phyloP scores from a whole-genome alignment of 1,284 basidiomycete species.

The Trametes pubescens region DNA sequence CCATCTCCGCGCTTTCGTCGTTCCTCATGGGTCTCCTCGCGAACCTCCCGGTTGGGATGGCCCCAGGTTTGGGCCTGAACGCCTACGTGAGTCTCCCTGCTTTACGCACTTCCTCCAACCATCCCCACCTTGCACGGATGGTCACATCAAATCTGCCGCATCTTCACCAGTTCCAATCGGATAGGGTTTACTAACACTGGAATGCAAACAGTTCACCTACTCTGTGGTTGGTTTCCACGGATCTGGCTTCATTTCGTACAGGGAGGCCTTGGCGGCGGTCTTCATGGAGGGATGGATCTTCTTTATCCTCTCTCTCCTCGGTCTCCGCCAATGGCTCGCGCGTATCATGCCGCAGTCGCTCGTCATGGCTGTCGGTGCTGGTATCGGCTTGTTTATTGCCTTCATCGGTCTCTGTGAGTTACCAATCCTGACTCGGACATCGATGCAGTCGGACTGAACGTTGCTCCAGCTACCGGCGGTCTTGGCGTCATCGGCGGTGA shows the following conservation, averaged over 20 bases:
- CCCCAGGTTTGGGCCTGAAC: slow-evolving; percentile 84
- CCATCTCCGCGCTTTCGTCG: slow-evolving; percentile 78
- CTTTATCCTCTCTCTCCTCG: slow-evolving; percentile 82
- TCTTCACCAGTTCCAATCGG: no score
- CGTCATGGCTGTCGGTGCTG: slow-evolving; percentile 84
- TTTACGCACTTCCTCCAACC: neutral
- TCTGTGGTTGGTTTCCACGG: slow-evolving; percentile 89
- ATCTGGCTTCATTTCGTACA: slow-evolving; percentile 78
- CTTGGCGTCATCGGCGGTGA: slow-evolving; percentile 83
- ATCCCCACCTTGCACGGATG: neutral
- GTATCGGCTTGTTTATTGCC: slow-evolving; percentile 89
- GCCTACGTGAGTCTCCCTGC: slow-evolving; percentile 64
- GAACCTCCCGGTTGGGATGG: slow-evolving; percentile 86
- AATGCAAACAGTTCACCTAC: slow-evolving; percentile 81
- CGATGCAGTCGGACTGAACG: slow-evolving; percentile 8
- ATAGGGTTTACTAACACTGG: neutral
- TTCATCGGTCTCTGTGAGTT: slow-evolving; percentile 72
- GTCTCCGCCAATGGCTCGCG: slow-evolving; percentile 91
- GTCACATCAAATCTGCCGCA: no score
- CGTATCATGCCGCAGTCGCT: slow-evolving; percentile 90
- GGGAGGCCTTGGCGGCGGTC: slow-evolving; percentile 87
- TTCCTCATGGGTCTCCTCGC: slow-evolving; percentile 86
- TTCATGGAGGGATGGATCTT: slow-evolving; percentile 93
- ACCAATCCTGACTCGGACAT: neutral
- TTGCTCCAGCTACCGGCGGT: slow-evolving; percentile 61